Base-by-base conservation (phyloP, 192 early-diverging fungal genomes). In the Glomus cerebriforme region DNA sequence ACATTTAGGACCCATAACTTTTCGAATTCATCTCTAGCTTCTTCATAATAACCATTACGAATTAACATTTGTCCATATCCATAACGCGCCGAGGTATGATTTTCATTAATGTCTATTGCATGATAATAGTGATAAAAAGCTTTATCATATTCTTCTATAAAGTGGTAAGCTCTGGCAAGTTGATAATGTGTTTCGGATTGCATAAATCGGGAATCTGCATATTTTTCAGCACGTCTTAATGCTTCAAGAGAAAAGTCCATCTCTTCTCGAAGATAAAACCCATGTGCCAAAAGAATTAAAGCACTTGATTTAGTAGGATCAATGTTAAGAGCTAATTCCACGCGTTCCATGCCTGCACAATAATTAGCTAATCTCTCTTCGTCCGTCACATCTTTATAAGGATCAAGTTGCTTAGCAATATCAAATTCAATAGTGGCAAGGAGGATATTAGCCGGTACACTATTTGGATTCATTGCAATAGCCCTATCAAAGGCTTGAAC, bases 351-450 rank as follows among this genome's bases (percentile, higher is more conserved):
- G 59, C 88, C 91, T 35, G 82, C 63, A 67, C 79, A 82, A 62
- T 88, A 83, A 12, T 84, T 77, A 19, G 80, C 73, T 39, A 75
- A 79, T 65, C 87, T 86, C 10, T 91, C 83, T 6, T 84, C 81
- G 49, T 81, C 75, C 7, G 80, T 79, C 19, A 79, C 49, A 31
- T 73, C 77, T 70, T 76, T 49, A 22, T 54, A 37, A 32, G 31
- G 24, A 27, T 85, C 81, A 17, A 81, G 43, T 12, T 85, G 69
- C 75, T 93, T 93, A 75, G 87, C 86, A 65, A 84, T 86, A 81
- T 98, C 97, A 79, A 95, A 91, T 60, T 96, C 92, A 37, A 97
- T 79, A 26, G 91, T 92, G 7, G 93, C 90, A 31, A 97, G 86
- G 64, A 95, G 83, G 17, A 92, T 86, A 17, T 90, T 86, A 8